A percentile compares a stretch with the other conserved stretches of the same genome.
Conservation (phyloP, 2,329 filamentous ascomycete species). For the Aureobasidium sp. region DNA sequence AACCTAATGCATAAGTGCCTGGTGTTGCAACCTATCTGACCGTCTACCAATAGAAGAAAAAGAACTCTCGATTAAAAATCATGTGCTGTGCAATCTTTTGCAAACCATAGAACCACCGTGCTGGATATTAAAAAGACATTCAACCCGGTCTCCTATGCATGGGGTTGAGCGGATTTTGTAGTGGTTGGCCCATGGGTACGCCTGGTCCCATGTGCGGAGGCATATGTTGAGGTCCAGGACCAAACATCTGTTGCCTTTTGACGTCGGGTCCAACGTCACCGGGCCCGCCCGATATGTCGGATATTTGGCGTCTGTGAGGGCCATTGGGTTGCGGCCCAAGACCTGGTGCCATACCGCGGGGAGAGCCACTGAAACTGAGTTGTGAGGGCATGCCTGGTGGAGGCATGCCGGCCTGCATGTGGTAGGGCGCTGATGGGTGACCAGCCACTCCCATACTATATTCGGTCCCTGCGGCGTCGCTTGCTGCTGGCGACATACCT, state of each 20-base stretch:
- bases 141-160: conserved; percentile 40
- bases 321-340: conserved; percentile 19
- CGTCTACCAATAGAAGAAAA: background rate
- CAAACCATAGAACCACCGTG: background rate
- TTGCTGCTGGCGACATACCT: conserved; percentile 48
- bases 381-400: conserved; percentile 15
- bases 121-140: background rate
- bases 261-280: conserved; percentile 42
- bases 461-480: conserved; percentile 35
- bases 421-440: conserved; percentile 30
- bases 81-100: background rate
- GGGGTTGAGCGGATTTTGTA: conserved; percentile 37
- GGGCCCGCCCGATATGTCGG: conserved; percentile 49
- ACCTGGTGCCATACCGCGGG: conserved; percentile 28
- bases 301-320: conserved; percentile 50
- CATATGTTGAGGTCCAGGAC: conserved; percentile 16
- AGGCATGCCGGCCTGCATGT: conserved; percentile 20
- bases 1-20: no score
- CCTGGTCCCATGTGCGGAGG: conserved; percentile 11
- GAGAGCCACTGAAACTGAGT: conserved; percentile 30
- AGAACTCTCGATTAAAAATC: background rate
- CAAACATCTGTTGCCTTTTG: conserved; percentile 53
- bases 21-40: background rate
- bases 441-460: conserved; percentile 34
- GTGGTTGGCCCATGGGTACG: conserved; percentile 30